A percentile compares a stretch with the other conserved stretches of the same genome.
phyloP scores from a whole-genome alignment of 345 rosid species.

The Cardamine occulta region DNA sequence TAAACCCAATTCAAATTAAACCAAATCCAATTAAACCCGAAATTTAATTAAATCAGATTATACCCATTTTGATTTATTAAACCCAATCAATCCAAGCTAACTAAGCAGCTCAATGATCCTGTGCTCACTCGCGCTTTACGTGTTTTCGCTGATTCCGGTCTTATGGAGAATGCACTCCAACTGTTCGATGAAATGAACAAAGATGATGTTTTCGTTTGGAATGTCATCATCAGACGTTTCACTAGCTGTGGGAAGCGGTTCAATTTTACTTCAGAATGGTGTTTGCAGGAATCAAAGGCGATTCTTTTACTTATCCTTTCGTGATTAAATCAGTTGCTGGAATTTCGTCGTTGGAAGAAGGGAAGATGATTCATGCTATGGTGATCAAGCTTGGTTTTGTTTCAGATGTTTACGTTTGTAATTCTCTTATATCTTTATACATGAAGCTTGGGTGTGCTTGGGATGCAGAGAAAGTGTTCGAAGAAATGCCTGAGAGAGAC shows the following conservation, averaged over 20 bases:
- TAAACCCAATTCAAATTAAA: too few species aligned
- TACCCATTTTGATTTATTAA: too few species aligned
- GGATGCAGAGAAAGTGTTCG: slow-evolving; percentile 66
- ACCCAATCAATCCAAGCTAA: slow-evolving; percentile 14
- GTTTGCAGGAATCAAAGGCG: slow-evolving; percentile 49
- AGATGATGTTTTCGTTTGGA: slow-evolving; percentile 60
- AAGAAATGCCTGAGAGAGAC: slow-evolving; percentile 69
- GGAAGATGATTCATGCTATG: slow-evolving; percentile 58
- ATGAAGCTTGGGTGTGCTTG: slow-evolving; percentile 54
- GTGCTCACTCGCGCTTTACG: slow-evolving; percentile 42
- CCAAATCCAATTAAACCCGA: too few species aligned
- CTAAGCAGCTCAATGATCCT: slow-evolving; percentile 27
- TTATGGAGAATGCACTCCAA: slow-evolving; percentile 56
- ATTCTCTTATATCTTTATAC: slow-evolving; percentile 66
- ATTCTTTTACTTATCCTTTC: slow-evolving; percentile 69
- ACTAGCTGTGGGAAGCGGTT: slow-evolving; percentile 52
- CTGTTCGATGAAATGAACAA: slow-evolving; percentile 72
- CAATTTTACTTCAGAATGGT: slow-evolving; percentile 55
- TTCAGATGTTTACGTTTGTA: slow-evolving; percentile 64
- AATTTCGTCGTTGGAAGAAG: slow-evolving; percentile 47
- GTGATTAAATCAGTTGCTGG: slow-evolving; percentile 70
- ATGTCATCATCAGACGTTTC: slow-evolving; percentile 69
- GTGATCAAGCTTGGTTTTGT: slow-evolving; percentile 61
- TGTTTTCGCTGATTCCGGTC: slow-evolving; percentile 46
- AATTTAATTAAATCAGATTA: too few species aligned